Evolutionary conservation across 805 yeast species (phyloP).

Genomic region (Myxozyma melibiosi): DNA sequence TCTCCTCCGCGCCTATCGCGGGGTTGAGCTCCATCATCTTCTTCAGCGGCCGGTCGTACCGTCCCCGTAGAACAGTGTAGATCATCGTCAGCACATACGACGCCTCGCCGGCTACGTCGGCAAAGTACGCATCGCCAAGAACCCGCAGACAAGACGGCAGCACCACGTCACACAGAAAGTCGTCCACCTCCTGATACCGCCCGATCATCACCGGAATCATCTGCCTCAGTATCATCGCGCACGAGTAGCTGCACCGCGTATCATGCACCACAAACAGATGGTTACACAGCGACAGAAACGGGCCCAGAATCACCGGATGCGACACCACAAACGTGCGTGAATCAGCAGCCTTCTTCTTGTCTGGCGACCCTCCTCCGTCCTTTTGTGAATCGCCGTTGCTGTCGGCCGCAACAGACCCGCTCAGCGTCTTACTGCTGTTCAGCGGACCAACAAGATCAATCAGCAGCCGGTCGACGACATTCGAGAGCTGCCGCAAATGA

Average conservation of each 20-base stretch:
- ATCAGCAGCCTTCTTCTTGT: background rate
- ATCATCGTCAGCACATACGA: conserved; percentile 83
- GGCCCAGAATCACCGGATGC: conserved; percentile 69
- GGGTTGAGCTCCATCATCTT: conserved; percentile 54
- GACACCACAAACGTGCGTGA: conserved; percentile 62
- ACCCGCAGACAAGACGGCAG: conserved; percentile 70
- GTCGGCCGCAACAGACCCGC: conserved; percentile 1
- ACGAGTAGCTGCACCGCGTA: conserved; percentile 89
- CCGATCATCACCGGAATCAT: conserved; percentile 68
- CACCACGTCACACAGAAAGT: conserved; percentile 62
- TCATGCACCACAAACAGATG: conserved; percentile 83
- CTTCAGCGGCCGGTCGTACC: conserved; percentile 68
- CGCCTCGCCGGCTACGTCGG: conserved; percentile 88
- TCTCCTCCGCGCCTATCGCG: conserved; percentile 53
- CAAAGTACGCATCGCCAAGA: conserved; percentile 71
- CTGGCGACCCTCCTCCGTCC: background rate
- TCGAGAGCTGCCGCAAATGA: conserved; percentile 86
- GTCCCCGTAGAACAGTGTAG: conserved; percentile 70
- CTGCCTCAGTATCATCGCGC: conserved; percentile 76
- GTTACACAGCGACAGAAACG: conserved; percentile 71
- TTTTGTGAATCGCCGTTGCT: background rate
- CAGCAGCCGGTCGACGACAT: conserved; percentile 81
- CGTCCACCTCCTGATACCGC: conserved; percentile 75
- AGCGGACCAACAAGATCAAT: conserved; percentile 29
- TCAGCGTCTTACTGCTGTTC: background rate